phyloP scores from a whole-genome alignment of 2,329 filamentous ascomycete species.

The Purpureocillium takamizusanense region DNA sequence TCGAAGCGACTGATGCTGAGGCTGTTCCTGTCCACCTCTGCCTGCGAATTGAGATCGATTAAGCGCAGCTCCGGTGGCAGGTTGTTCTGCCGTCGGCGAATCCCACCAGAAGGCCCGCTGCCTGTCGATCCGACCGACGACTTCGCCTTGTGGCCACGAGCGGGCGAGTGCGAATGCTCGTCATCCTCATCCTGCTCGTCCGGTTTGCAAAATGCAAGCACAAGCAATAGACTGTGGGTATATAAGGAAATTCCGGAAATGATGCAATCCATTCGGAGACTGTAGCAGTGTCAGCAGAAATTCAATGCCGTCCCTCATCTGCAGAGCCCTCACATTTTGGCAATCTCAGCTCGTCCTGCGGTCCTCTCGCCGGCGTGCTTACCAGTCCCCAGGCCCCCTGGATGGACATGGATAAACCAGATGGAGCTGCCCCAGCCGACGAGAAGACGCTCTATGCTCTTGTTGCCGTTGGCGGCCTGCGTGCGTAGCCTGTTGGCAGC shows the following conservation, averaged over 20 bases:
- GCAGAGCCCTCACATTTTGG: conserved; percentile 67
- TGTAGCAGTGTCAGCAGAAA: conserved; percentile 21
- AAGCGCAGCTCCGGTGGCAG: conserved; percentile 81
- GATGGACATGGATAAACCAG: conserved; percentile 89
- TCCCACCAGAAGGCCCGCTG: conserved; percentile 55
- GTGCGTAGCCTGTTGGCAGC: conserved; percentile 35
- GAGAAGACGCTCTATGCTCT: conserved; percentile 65
- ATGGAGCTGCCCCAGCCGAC: conserved; percentile 95
- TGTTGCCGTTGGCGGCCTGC: conserved; percentile 36
- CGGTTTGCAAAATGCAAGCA: conserved; percentile 80
- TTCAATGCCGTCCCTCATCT: background rate
- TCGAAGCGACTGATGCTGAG: conserved; percentile 82
- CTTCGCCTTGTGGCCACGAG: conserved; percentile 30
- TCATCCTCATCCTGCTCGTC: conserved; percentile 57
- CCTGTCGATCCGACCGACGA: conserved; percentile 38
- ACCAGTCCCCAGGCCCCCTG: conserved; percentile 57
- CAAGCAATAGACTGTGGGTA: conserved; percentile 80
- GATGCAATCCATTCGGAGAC: conserved; percentile 91
- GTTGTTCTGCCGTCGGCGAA: conserved; percentile 66
- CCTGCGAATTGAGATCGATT: conserved; percentile 79
- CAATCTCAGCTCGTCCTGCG: conserved; percentile 77
- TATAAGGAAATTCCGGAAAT: conserved; percentile 96
- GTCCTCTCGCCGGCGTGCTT: conserved; percentile 61
- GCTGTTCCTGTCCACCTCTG: conserved; percentile 80
- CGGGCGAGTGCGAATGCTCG: conserved; percentile 9